A percentile compares a stretch with the other conserved stretches of the same genome.
phyloP scores from a whole-genome alignment of 2,329 filamentous ascomycete genomes.

The Chaetomium olivaceum region DNA sequence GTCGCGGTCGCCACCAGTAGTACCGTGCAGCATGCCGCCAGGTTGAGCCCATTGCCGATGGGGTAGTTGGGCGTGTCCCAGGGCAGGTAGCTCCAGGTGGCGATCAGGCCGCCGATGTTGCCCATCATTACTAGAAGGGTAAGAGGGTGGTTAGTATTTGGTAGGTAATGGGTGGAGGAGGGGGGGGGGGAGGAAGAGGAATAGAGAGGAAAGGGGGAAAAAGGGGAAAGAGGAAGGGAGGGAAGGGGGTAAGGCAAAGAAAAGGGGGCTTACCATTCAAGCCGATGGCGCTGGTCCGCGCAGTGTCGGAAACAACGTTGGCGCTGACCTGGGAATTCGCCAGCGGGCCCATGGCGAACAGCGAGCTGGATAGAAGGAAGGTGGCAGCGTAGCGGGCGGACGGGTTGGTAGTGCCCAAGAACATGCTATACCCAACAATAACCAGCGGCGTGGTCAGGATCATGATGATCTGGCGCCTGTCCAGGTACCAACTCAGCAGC shows the following conservation, averaged over 20 bases:
- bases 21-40: conserved; percentile 60
- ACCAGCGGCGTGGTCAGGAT: conserved; percentile 59
- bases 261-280: conserved; percentile 24
- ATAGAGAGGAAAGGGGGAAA: no score
- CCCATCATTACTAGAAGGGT: conserved; percentile 32
- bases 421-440: conserved; percentile 69
- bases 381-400: conserved; percentile 65
- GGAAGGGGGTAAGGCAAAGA: background rate
- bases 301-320: conserved; percentile 69
- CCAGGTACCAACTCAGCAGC: conserved; percentile 58
- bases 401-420: conserved; percentile 54
- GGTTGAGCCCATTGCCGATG: conserved; percentile 70
- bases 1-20: conserved; percentile 52
- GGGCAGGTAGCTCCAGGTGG: conserved; percentile 64
- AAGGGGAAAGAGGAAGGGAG: background rate
- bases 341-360: conserved; percentile 63
- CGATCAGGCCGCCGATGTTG: conserved; percentile 42
- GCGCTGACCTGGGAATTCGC: conserved; percentile 66
- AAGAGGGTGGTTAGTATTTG: background rate
- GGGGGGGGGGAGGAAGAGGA: background rate
- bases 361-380: conserved; percentile 64
- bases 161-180: background rate
- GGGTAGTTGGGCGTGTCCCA: conserved; percentile 64
- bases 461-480: conserved; percentile 61
- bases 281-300: conserved; percentile 47